Base-by-base conservation (phyloP, 2,329 filamentous ascomycete genomes). In the Xylariaceae sp. region DNA sequence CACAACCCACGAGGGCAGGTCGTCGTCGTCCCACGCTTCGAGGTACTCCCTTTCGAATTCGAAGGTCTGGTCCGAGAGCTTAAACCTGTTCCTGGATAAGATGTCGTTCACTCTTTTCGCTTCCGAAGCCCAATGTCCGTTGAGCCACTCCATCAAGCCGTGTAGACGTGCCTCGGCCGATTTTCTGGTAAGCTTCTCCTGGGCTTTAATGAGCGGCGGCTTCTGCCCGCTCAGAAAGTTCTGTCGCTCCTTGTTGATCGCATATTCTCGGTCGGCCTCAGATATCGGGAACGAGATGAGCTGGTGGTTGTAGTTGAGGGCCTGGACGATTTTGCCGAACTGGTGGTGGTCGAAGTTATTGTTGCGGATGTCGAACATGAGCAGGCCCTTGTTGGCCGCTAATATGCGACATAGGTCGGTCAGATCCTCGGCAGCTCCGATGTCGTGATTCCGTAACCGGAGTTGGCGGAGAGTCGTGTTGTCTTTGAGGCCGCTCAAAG, bases 361-460 rank as follows among this genome's bases (percentile, higher is more conserved):
- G 46, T 69, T 67, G 28, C 71, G 68, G 48, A 71, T 74, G 51
- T 78, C 74, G 12, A 78, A 56, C 38, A 72, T 73, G 18, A 64
- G 63, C 3, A 78, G 62, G 0, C 66, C 66, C 42, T 59, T 61
- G 52, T 76, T 77, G 19, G 58, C 55, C 4, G 66, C 63, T 12
- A 78, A 64, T 2, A 70, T 69, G 28, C 65, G 65, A 28, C 71
- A 73, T 29, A 76, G 52, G 34, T 71, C 68, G 11, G 50, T 55
- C 34, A 59, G 40, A 36, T 60, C 58, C 24, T 59, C 51, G 12
- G 49, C 53, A n/a, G 56, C 56, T 17, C 71, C 74, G 14, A 73
- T 68, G 40, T 76, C 74, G 46, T 78, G 74, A 52, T 73, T 77
- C 44, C 73, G 69, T 32, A 78, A 64, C 2, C 73, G 66, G 3